Evolutionary conservation across 1,139 yeast species (phyloP), one percentile per base, ranked within the genome.

Genomic region (Wickerhamiella infanticola): DNA sequence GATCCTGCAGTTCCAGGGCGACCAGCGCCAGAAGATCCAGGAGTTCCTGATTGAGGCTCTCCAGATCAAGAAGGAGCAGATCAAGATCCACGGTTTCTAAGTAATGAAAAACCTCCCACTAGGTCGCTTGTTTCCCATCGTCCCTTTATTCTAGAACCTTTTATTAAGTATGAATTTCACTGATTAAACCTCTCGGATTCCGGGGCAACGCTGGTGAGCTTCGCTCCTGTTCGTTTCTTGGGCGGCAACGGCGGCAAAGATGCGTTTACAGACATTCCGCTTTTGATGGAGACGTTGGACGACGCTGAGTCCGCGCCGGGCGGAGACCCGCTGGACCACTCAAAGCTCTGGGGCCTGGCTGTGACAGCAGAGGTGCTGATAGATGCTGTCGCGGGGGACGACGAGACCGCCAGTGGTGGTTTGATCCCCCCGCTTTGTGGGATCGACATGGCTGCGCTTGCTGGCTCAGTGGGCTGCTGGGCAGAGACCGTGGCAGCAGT

Each of bases 1-100:
- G 62, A 93, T 90, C 63, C 86, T 90, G 60, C 98, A 90, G 73
- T 74, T 90, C 67, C 98, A 90, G 72, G 98, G 98, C 65, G 98
- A 90, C 66, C 98, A 90, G 73, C 84, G 98, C 73, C 82, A 84
- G 55, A 90, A 90, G 69, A 95, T 90, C 53, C 77, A 83, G 74
- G 96, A 86, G 66, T 90, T 90, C 62, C 78, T 90, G 72, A 81
- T 86, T 60, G 66, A 81, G 53, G 88, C 85, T 66, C 77, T 90
- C 58, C 86, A 81, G 60, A 73, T 90, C 61, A 94, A 88, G 64
- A 88, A 88, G 82, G 85, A 86, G 77, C 84, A 81, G 70, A 88
- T 90, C 70, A 90, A 90, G 74, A 84, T 90, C 67, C 98, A 90
- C 71, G 98, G 98, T 71, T 90, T 88, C 73, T 88, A 74, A 69